These are phyloP conservation scores for Coemansia sp. DNA, from an alignment of 192 early-diverging fungal species.

Conservation along the genomic window DNA sequence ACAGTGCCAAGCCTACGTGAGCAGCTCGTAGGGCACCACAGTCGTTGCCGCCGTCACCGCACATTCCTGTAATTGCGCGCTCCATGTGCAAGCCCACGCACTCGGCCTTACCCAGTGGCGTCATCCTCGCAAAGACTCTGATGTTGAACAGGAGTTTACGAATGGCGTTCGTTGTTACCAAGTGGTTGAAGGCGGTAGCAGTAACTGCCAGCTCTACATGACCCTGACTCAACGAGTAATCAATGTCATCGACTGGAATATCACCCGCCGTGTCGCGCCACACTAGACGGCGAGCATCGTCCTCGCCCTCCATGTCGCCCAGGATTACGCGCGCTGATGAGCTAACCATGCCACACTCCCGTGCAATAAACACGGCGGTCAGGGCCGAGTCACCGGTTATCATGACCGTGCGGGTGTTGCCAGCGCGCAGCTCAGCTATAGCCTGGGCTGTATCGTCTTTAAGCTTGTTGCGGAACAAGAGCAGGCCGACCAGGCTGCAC, in stretches of 20 bases:
- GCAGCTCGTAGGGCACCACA: constrained; percentile 80
- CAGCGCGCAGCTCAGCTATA: constrained; percentile 62
- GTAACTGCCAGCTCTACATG: constrained; percentile 69
- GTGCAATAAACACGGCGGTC: constrained; percentile 77
- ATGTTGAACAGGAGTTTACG: constrained; percentile 64
- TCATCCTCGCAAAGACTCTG: constrained; percentile 79
- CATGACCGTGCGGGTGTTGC: constrained; percentile 69
- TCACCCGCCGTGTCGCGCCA: constrained; percentile 66
- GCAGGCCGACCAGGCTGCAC: constrained; percentile 61
- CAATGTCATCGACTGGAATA: constrained; percentile 40
- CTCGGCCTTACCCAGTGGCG: constrained; percentile 71
- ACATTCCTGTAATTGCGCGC: constrained; percentile 76
- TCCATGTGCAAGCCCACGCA: constrained; percentile 78
- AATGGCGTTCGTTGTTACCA: constrained; percentile 42
- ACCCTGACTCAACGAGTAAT: neutral
- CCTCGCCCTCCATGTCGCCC: constrained; percentile 60
- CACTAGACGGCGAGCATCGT: constrained; percentile 28
- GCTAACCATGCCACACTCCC: constrained; percentile 38
- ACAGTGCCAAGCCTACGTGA: constrained; percentile 79
- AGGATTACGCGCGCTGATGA: constrained; percentile 18
- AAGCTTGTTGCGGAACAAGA: constrained; percentile 81
- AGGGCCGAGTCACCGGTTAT: constrained; percentile 79
- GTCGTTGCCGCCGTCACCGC: constrained; percentile 86
- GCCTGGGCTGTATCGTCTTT: constrained; percentile 65
- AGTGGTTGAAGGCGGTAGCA: constrained; percentile 64